Base-by-base conservation (phyloP, 192 early-diverging fungal genomes). In the Phycomyces blakesleeanus region DNA sequence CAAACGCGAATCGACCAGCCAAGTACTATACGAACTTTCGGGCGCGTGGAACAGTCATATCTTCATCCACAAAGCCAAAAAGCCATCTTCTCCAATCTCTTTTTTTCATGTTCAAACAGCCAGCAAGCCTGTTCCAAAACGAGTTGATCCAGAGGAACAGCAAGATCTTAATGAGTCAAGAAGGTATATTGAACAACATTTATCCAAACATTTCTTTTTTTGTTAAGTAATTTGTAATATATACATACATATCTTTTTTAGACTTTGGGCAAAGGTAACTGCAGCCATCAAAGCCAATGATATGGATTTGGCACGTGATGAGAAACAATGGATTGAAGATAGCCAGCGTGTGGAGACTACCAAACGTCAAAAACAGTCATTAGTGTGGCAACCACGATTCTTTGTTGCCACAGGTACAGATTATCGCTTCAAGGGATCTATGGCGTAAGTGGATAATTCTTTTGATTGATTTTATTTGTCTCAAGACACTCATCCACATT, bases 21-120 rank as follows among this genome's bases (percentile, higher is more conserved):
- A 95, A 66, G 72, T 67, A 0, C 74, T 97, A 38, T 91, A 87
- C 62, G 89, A 89, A n/a, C 85, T 97, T 55, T 77, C 77, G n/a
- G 96, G 96, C 26, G 89, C 89, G 64, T 98, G 96, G 96, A 85
- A 89, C 18, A 86, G 87, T 18, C 74, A 79, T 26, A 85, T 93
- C 29, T 81, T 81, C 29, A 77, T 84, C 40, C 78, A 78, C 52
- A 86, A 61, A 63, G 8, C n/a, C 27, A 57, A 63, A 51, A 59
- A 67, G 57, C n/a, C 21, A 16, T 47, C 24, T 26, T 42, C 37
- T 4, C 22, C 29, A 9, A 49, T 52, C 47, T 27, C 40, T 4
- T 66, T 55, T 20, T 25, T 66, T 21, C 37, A 61, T 55, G 37
- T 51, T 0, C 7, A 65, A 37, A 15, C n/a, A 41, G 18, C 40